Conservation (phyloP, 305 asterid species). For the Stenogyne calaminthoides region DNA sequence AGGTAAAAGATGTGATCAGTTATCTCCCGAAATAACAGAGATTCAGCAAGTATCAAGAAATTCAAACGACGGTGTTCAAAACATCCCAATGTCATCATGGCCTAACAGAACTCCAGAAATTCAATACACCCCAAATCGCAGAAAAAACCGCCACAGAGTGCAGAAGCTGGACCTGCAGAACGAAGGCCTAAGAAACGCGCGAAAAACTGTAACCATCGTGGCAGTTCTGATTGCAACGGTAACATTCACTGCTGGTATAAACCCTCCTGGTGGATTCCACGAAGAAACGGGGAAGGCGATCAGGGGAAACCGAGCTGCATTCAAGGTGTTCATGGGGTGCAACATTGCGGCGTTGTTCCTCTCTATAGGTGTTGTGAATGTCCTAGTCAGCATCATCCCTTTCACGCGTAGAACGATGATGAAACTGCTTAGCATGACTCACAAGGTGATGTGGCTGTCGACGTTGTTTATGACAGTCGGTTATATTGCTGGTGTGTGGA, state of each 20-base stretch:
- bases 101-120: conserved; percentile 21
- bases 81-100: conserved; percentile 10
- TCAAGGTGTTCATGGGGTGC: conserved; percentile 49
- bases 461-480: conserved; percentile 50
- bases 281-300: conserved; percentile 35
- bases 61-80: not conserved
- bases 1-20: conserved; percentile 46
- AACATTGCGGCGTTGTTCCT: conserved; percentile 52
- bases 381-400: conserved; percentile 52
- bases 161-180: conserved; percentile 44
- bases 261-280: conserved; percentile 57
- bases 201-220: conserved; percentile 47
- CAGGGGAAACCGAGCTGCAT: conserved; percentile 33
- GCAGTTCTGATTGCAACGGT: conserved; percentile 53
- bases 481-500: conserved; percentile 54
- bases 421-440: conserved; percentile 42
- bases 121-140: conserved; percentile 21
- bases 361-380: conserved; percentile 48
- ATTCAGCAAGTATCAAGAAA: conserved; percentile 21
- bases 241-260: conserved; percentile 54
- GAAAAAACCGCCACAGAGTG: conserved; percentile 19
- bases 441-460: conserved; percentile 57
- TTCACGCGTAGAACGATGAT: conserved; percentile 47
- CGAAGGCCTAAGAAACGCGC: conserved; percentile 50
- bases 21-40: conserved; percentile 32